Base-by-base conservation (phyloP, 2,329 filamentous ascomycete species). In the Achaetomium macrosporum region DNA sequence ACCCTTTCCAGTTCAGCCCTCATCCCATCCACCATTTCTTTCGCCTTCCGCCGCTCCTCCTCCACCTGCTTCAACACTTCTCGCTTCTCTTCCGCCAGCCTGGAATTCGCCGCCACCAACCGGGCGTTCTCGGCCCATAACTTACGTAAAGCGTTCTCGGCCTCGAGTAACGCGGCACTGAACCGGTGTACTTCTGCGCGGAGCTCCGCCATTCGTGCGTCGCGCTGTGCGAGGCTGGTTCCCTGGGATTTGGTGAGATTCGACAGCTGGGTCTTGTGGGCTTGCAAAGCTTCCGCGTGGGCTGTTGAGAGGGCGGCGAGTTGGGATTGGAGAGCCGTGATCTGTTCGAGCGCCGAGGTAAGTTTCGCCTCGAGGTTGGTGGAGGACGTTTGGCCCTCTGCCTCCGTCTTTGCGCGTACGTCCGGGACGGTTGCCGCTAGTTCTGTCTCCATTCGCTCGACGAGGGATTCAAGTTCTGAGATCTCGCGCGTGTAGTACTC, bases 401-500 rank as follows among this genome's bases (percentile, higher is more conserved):
- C 15, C n/a, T n/a, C 8, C 7, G 8, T n/a, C 33, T 35, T 15
- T 9, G 4, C 33, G 33, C 33, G 3, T n/a, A 8, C 35, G 1
- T 16, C 19, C 9, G 43, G 12, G 2, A 20, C 25, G 31, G 43
- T 15, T 6, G 25, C 11, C 2, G 29, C 62, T 5, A 67, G 64
- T 36, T 74, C 69, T 1, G 51, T 58, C 56, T 84, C 79, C 51
- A 82, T 65, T 5, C 67, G 63, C 54, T 73, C 67, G 17, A 82
- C 76, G 0, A 82, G 69, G 1, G 53, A 61, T 64, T 84, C 79
- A 0, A 84, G 71, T 62, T 79, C 76, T 0, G 65, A 61, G 0
- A 83, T 71, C 54, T 84, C 81, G 4, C 74, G 71, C 9, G 74
- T 65, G 60, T 84, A 84, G 1, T 71, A 71, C 17, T 75, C 74